These are phyloP conservation scores for Hypoxylon sp. DNA, from an alignment of 2,329 filamentous ascomycete species.

Conservation along the genomic window DNA sequence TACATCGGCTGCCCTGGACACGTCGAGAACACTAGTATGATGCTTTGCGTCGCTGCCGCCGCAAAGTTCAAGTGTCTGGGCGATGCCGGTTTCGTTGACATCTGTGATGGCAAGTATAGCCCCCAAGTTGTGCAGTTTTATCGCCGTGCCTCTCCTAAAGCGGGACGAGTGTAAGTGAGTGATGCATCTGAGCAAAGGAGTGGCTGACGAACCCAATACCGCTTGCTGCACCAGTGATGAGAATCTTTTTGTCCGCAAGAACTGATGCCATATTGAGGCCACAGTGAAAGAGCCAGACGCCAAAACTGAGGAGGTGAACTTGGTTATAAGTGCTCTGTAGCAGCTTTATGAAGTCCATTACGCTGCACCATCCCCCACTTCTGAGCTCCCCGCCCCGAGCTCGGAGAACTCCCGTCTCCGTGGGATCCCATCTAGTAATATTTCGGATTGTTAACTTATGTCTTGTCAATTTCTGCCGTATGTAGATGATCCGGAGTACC, in stretches of 20 bases:
- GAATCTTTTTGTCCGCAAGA: constrained; percentile 42
- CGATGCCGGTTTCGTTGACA: constrained; percentile 34
- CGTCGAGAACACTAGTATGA: constrained; percentile 35
- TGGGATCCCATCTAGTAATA: not conserved
- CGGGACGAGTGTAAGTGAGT: constrained; percentile 7
- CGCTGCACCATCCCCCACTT: constrained; percentile 37
- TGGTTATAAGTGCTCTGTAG: not conserved
- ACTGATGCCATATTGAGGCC: constrained; percentile 34
- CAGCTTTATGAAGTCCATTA: constrained; percentile 5
- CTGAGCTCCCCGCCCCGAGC: constrained; percentile 35
- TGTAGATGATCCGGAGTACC: not conserved
- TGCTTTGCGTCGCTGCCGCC: constrained; percentile 19
- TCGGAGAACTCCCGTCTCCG: constrained; percentile 20
- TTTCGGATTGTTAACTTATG: not conserved
- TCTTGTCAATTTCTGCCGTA: not conserved
- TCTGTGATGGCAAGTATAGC: constrained; percentile 45
- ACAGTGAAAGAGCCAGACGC: not conserved
- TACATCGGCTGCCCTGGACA: constrained; percentile 37
- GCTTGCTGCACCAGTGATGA: constrained; percentile 46
- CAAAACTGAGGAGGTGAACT: not conserved
- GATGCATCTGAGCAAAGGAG: not conserved
- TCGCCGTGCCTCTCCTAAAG: constrained; percentile 41
- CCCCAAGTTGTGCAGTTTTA: constrained; percentile 42
- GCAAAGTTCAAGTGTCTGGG: constrained; percentile 42
- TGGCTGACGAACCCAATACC: constrained; percentile 41